A percentile compares a stretch with the other conserved stretches of the same genome.
Conservation (phyloP, 2,329 filamentous ascomycete genomes). For the Stagonosporopsis cucurbitacearum region DNA sequence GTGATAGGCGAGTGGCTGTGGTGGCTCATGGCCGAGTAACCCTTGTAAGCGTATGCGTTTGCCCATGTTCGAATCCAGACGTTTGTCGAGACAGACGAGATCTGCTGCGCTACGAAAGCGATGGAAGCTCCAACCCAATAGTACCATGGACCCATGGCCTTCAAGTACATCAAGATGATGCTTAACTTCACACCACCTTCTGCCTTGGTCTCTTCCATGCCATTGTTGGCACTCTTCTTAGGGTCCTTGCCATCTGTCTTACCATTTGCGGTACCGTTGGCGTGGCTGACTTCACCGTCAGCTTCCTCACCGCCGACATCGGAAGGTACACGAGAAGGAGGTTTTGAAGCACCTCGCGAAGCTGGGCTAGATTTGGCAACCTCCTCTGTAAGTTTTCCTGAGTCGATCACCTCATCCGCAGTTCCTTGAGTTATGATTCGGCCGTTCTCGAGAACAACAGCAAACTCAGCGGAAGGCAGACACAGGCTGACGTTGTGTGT, state of each 20-base stretch:
- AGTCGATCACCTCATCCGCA: conserved; percentile 77
- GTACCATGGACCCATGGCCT: conserved; percentile 94
- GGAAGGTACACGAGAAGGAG: conserved; percentile 79
- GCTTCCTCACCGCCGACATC: conserved; percentile 62
- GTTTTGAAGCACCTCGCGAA: conserved; percentile 73
- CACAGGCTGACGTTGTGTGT: conserved; percentile 95
- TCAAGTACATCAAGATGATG: conserved; percentile 84
- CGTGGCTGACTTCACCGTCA: conserved; percentile 42
- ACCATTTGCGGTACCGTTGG: conserved; percentile 59
- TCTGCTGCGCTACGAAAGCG: conserved; percentile 82
- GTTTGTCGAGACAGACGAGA: conserved; percentile 86
- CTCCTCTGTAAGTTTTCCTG: conserved; percentile 89
- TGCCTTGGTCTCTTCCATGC: conserved; percentile 73
- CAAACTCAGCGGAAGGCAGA: conserved; percentile 77
- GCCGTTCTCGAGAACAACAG: conserved; percentile 88
- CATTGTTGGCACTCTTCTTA: conserved; percentile 58
- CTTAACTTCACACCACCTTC: conserved; percentile 86
- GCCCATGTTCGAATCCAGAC: conserved; percentile 96
- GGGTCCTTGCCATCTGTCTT: conserved; percentile 52
- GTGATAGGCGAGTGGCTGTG: conserved; percentile 51
- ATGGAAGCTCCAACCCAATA: conserved; percentile 82
- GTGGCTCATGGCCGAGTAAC: conserved; percentile 40
- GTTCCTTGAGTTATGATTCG: conserved; percentile 78
- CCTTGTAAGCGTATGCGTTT: conserved; percentile 75
- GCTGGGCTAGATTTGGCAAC: conserved; percentile 74